Base-by-base conservation (phyloP, 2,329 filamentous ascomycete genomes). In the Ambrosiella cleistominuta region DNA sequence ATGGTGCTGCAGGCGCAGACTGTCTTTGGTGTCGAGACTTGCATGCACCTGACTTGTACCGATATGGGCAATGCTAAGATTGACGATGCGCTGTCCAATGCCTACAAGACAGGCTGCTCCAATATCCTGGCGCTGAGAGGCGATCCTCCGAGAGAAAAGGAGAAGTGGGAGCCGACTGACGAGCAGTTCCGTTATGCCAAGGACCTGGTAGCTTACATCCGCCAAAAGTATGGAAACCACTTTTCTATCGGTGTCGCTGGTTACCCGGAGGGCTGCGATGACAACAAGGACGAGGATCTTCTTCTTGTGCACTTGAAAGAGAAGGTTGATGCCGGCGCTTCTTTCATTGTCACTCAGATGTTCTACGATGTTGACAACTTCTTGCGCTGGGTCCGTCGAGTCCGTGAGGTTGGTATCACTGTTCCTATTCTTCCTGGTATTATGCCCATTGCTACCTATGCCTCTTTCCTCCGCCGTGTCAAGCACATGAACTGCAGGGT, bases 351-450 rank as follows among this genome's bases (percentile, higher is more conserved):
- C 57, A 97, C 93, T 0, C 93, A 98, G 73, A 98, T 98, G 93
- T 97, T 97, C 72, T 98, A 98, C 74, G 91, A 98, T 66, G 90
- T 82, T 54, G 91, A 98, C 66, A 91, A 93, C 68, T 98, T 98
- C 71, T 72, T 97, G 57, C 79, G 83, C 57, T 98, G 93, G 93
- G 86, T 94, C 42, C 75, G 80, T 64, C 93, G 87, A 68, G 89
- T 91, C 60, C 85, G 90, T 54, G 88, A 83, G 56, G 83, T 81
- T 66, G 93, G 93, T 53, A 91, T 98, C 66, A 83, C 74, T 35
- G 75, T 93, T 38, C 87, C 87, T 13, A 93, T 95, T 63, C 79
- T 94, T 54, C 86, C 86, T 2, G 89, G 88, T 27, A 91, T 91
- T 67, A 91, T 94, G 85, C 69, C 73, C 59, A 97, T 98, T 65